Conservation (phyloP, 805 yeast species). For the Jamesozyma rosinii region DNA sequence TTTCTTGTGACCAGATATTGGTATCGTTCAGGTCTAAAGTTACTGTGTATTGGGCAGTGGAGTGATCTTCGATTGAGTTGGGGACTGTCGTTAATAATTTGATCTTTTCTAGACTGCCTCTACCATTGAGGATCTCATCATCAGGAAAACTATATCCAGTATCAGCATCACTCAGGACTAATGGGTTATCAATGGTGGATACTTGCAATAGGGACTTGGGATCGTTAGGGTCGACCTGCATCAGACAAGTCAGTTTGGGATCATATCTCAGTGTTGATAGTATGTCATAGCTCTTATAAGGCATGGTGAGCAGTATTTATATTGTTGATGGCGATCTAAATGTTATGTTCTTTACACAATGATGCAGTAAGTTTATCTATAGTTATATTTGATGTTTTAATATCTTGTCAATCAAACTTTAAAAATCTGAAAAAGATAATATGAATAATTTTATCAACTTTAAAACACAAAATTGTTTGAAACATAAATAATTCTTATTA, state of each 20-base stretch:
- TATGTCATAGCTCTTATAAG: constrained; percentile 37
- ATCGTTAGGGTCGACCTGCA: background rate
- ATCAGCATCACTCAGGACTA: background rate
- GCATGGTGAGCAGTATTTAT: no score
- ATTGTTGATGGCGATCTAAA: no score
- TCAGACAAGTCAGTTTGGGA: constrained; percentile 36
- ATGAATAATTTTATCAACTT: no score
- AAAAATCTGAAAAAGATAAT: no score
- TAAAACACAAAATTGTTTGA: no score
- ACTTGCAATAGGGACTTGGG: background rate
- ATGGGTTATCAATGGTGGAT: background rate
- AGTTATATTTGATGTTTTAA: no score
- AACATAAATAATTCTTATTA: no score
- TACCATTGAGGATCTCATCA: background rate
- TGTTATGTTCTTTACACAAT: no score
- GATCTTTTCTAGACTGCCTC: background rate
- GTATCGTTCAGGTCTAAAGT: background rate
- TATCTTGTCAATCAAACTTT: no score
- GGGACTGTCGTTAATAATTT: background rate
- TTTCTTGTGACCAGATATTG: background rate
- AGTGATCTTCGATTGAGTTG: background rate
- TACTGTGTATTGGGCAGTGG: background rate
- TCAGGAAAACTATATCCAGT: constrained; percentile 5
- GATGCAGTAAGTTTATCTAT: no score
- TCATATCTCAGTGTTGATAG: constrained; percentile 71